Conservation (phyloP, 2,329 filamentous ascomycete genomes). For the Pleurostoma richardsiae region DNA sequence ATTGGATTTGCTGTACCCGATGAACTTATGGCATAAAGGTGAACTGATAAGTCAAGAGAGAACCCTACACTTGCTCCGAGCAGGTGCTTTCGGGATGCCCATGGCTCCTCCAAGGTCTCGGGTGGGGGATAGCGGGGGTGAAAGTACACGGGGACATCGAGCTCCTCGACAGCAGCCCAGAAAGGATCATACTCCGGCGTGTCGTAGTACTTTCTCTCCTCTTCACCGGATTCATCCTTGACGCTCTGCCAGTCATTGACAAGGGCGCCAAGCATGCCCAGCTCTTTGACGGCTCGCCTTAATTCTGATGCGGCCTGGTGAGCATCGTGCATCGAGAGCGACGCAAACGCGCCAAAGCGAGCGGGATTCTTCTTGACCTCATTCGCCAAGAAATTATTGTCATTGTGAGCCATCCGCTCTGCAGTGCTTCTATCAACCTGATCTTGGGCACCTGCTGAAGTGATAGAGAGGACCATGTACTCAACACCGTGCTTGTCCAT, state of each 20-base stretch:
- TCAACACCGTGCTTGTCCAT: slow-evolving; percentile 30
- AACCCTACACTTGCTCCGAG: slow-evolving; percentile 11
- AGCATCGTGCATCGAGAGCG: slow-evolving; percentile 25
- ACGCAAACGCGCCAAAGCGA: slow-evolving; percentile 24
- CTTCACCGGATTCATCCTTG: slow-evolving; percentile 21
- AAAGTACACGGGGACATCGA: slow-evolving; percentile 61
- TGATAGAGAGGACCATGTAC: slow-evolving; percentile 28
- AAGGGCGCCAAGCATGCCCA: slow-evolving; percentile 25
- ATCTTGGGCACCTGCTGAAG: slow-evolving; percentile 25
- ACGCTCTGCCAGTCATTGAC: slow-evolving; percentile 26
- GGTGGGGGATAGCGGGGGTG: slow-evolving; percentile 57
- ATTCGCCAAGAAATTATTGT: slow-evolving; percentile 25
- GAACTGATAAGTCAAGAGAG: slow-evolving; percentile 33
- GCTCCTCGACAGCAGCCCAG: slow-evolving; percentile 51
- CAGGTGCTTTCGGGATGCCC: slow-evolving; percentile 29
- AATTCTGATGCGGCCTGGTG: slow-evolving; percentile 21
- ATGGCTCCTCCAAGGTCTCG: slow-evolving; percentile 38
- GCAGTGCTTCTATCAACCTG: slow-evolving; percentile 18
- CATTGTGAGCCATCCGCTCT: slow-evolving; percentile 14
- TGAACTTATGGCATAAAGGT: slow-evolving; percentile 37
- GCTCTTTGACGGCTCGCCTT: slow-evolving; percentile 19
- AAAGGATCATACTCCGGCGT: slow-evolving; percentile 55
- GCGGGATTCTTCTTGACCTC: slow-evolving; percentile 17
- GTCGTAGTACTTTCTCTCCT: slow-evolving; percentile 51
- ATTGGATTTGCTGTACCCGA: slow-evolving; percentile 19